These are phyloP conservation scores for Didymella pomorum DNA, from an alignment of 2,329 filamentous ascomycete species.

Conservation along the genomic window DNA sequence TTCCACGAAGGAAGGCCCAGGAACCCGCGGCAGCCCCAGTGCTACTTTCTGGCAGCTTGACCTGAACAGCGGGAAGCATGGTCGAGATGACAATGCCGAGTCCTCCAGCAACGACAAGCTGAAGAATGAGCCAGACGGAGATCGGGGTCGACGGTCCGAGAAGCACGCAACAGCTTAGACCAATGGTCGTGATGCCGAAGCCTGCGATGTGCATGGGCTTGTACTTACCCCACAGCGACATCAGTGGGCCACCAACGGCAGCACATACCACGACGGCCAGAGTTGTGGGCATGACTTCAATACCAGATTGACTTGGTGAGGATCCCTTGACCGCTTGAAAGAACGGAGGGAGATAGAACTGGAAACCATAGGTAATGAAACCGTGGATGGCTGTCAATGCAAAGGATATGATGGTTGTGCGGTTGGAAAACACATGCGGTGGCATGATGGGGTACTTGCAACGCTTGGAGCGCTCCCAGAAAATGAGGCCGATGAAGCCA, in stretches of 20 bases:
- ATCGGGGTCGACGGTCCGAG: conserved; percentile 24
- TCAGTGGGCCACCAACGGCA: conserved; percentile 31
- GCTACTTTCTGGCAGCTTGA: conserved; percentile 34
- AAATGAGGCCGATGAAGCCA: conserved; percentile 50
- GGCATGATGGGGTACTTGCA: conserved; percentile 52
- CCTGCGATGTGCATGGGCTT: conserved; percentile 39
- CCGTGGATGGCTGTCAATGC: conserved; percentile 43
- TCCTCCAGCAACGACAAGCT: conserved; percentile 36
- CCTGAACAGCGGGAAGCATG: conserved; percentile 43
- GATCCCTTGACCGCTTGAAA: conserved; percentile 41
- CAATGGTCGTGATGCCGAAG: conserved; percentile 33
- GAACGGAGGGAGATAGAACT: conserved; percentile 40
- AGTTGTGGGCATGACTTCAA: conserved; percentile 40
- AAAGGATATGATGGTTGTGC: conserved; percentile 51
- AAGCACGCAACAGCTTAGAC: conserved; percentile 29
- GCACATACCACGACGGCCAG: conserved; percentile 36
- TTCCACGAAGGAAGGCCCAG: conserved; percentile 43
- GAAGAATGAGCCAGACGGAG: conserved; percentile 33
- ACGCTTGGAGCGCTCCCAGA: conserved; percentile 51
- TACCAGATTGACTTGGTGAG: conserved; percentile 32
- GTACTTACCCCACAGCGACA: conserved; percentile 37
- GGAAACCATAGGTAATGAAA: conserved; percentile 39
- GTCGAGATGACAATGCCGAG: conserved; percentile 38
- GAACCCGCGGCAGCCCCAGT: conserved; percentile 35
- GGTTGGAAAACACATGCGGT: conserved; percentile 55